These are phyloP conservation scores for Nannochloropsis salina DNA, from an alignment of 108 stramenopile genomes.

Conservation along the genomic window DNA sequence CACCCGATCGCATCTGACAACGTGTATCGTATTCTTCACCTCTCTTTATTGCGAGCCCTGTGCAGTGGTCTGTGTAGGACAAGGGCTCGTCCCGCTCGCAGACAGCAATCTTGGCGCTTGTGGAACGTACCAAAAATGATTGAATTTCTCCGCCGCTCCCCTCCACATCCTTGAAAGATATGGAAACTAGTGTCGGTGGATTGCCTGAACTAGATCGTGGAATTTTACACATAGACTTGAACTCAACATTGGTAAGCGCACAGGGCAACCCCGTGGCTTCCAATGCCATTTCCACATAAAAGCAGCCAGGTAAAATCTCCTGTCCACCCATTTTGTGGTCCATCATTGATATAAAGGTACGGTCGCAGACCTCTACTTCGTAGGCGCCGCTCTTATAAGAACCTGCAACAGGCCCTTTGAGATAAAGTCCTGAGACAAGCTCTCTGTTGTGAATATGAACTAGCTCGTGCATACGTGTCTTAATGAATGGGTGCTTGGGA, in stretches of 20 bases:
- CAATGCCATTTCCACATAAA: neutral
- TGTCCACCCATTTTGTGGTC: constrained; percentile 19
- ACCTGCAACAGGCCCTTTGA: constrained; percentile 9
- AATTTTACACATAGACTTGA: neutral
- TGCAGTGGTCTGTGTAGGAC: neutral
- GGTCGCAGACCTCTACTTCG: neutral
- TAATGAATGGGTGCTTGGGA: neutral
- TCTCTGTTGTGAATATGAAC: neutral
- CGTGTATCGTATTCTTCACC: neutral
- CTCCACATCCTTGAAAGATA: neutral
- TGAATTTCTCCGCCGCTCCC: neutral
- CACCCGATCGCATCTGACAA: neutral
- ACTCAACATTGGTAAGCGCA: neutral
- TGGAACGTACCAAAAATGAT: neutral
- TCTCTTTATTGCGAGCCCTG: neutral
- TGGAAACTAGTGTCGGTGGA: neutral
- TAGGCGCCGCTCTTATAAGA: neutral
- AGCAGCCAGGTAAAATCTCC: constrained; percentile 15
- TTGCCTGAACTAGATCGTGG: neutral
- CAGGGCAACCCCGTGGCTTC: constrained; percentile 1
- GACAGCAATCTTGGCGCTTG: neutral
- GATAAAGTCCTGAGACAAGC: neutral
- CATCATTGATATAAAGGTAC: neutral
- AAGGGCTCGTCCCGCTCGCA: neutral
- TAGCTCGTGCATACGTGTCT: neutral